Conservation (phyloP, 2,329 filamentous ascomycete species). For the Keithomyces neogunnii region DNA sequence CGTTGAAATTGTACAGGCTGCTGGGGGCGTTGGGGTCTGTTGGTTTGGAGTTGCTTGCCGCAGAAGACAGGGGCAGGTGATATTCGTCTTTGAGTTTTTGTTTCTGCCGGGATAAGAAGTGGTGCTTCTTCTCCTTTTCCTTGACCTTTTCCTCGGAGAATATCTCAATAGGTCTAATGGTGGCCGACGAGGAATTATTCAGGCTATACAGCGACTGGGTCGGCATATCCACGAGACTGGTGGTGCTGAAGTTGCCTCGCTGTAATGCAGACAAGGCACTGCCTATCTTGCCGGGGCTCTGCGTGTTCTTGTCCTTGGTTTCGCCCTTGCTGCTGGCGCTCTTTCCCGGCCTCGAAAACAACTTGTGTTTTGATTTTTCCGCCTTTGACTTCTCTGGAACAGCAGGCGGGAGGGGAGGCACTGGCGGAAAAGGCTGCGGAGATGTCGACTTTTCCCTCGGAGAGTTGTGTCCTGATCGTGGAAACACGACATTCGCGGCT, state of each 20-base stretch:
- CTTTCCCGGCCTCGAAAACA: slow-evolving; percentile 71
- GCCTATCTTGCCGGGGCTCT: slow-evolving; percentile 64
- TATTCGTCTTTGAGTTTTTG: slow-evolving; percentile 71
- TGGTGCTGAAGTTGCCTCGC: slow-evolving; percentile 61
- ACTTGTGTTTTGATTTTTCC: slow-evolving; percentile 71
- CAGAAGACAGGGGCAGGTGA: slow-evolving; percentile 64
- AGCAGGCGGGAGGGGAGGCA: slow-evolving; percentile 28
- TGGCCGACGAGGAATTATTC: slow-evolving; percentile 69
- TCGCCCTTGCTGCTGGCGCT: slow-evolving; percentile 60
- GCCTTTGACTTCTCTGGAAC: slow-evolving; percentile 45
- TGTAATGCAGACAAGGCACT: slow-evolving; percentile 59
- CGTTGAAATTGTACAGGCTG: slow-evolving; percentile 70
- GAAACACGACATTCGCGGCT: slow-evolving; percentile 65
- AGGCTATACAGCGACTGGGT: slow-evolving; percentile 60
- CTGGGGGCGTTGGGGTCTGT: slow-evolving; percentile 67
- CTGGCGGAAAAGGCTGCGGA: slow-evolving; percentile 27
- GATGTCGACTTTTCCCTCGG: slow-evolving; percentile 31
- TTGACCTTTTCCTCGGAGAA: slow-evolving; percentile 39
- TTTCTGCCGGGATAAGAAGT: slow-evolving; percentile 72
- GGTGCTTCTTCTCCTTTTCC: slow-evolving; percentile 63
- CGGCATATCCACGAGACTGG: slow-evolving; percentile 56
- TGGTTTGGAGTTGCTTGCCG: slow-evolving; percentile 66
- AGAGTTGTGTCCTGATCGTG: slow-evolving; percentile 50
- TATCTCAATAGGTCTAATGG: slow-evolving; percentile 57
- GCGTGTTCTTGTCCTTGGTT: slow-evolving; percentile 55